phyloP scores from a whole-genome alignment of 2,329 filamentous ascomycete species.

The Aspergillus tubingensis region DNA sequence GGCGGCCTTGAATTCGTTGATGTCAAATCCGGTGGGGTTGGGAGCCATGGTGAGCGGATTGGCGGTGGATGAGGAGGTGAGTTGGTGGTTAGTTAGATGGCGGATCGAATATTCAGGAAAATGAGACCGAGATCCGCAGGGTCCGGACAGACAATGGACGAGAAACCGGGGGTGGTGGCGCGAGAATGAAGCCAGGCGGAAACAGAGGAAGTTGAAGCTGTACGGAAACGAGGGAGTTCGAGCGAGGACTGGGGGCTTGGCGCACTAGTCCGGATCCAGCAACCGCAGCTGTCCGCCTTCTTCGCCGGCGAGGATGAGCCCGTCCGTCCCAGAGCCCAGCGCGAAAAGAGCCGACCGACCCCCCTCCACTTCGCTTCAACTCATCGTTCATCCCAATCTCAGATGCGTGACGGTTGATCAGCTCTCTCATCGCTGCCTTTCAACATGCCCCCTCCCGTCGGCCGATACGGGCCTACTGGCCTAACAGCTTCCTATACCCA shows the following conservation, averaged over 20 bases:
- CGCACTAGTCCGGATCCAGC: slow-evolving; percentile 37
- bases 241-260: slow-evolving; percentile 27
- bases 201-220: slow-evolving; percentile 26
- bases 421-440: slow-evolving; percentile 13
- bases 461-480: slow-evolving; percentile 60
- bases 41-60: slow-evolving; percentile 50
- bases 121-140: slow-evolving; percentile 15
- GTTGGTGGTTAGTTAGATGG: not conserved
- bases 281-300: slow-evolving; percentile 31
- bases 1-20: slow-evolving; percentile 74
- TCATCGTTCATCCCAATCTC: slow-evolving; percentile 14
- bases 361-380: slow-evolving; percentile 13
- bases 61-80: slow-evolving; percentile 23
- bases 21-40: slow-evolving; percentile 89
- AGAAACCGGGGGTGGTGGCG: slow-evolving; percentile 1
- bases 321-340: slow-evolving; percentile 14
- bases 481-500: slow-evolving; percentile 62
- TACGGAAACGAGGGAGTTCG: slow-evolving; percentile 9
- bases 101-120: slow-evolving; percentile 13
- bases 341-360: slow-evolving; percentile 23
- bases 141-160: slow-evolving; percentile 18
- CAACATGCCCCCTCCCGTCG: slow-evolving; percentile 60
- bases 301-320: slow-evolving; percentile 7
- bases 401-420: slow-evolving; percentile 19
- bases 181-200: slow-evolving; percentile 5